A percentile compares a stretch with the other conserved stretches of the same genome.
Conservation (phyloP, 345 rosid genomes). For the Erodium maritimum region DNA sequence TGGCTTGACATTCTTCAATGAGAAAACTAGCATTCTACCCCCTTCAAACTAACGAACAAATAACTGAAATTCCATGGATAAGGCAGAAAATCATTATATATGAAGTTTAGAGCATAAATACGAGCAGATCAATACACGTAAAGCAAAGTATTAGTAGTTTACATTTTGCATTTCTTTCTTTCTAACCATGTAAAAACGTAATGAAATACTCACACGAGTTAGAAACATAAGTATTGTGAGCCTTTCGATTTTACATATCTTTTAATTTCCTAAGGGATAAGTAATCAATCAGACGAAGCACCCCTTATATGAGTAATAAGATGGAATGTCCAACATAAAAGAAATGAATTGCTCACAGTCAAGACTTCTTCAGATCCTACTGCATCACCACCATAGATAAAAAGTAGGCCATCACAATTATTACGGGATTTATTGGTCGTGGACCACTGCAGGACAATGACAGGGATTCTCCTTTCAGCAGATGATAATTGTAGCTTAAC, state of each 20-base stretch:
- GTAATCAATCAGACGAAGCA: not conserved
- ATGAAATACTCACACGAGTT: constrained; percentile 4
- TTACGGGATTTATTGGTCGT: constrained; percentile 23
- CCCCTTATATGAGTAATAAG: not conserved
- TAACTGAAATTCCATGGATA: too few species aligned
- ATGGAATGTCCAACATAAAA: constrained; percentile 3
- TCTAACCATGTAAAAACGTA: too few species aligned
- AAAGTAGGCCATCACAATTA: constrained; percentile 37
- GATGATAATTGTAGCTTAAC: constrained; percentile 48
- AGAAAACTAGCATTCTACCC: too few species aligned
- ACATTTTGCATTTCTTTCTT: too few species aligned
- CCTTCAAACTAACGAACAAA: too few species aligned
- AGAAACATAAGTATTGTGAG: not conserved
- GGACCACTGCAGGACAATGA: constrained; percentile 59
- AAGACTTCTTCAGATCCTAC: constrained; percentile 65
- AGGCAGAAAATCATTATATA: too few species aligned
- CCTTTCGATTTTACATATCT: not conserved
- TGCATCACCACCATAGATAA: constrained; percentile 64
- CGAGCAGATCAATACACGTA: too few species aligned
- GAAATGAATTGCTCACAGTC: constrained; percentile 27
- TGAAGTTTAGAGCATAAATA: too few species aligned
- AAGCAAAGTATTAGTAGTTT: too few species aligned
- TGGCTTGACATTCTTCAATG: not conserved
- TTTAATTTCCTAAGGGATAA: not conserved
- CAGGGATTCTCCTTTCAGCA: constrained; percentile 55